Percentiles rank a stretch among this genome's conserved stretches.
phyloP scores from a whole-genome alignment of 1,284 basidiomycete genomes.

The Athelia sp. region DNA sequence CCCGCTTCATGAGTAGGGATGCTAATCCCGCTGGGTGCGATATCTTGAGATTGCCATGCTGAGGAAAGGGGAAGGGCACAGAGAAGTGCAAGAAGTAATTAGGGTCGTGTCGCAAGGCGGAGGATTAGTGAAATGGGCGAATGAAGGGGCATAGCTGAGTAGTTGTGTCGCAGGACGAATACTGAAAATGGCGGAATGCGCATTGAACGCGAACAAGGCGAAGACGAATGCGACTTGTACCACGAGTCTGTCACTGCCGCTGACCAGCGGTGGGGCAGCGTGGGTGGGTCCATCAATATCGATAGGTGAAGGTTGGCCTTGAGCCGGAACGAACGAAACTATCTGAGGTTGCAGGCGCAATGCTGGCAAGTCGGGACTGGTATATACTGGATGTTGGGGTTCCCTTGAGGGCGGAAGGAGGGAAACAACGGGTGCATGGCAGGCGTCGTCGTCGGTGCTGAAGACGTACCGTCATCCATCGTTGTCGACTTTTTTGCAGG shows the following conservation, averaged over 20 bases:
- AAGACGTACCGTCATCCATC: slow-evolving; percentile 81
- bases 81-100: slow-evolving; percentile 13
- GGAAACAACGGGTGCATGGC: slow-evolving; percentile 31
- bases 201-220: slow-evolving; percentile 4
- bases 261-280: no score
- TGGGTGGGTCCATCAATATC: neutral
- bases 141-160: slow-evolving; percentile 14
- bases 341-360: slow-evolving; percentile 8
- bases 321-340: slow-evolving; percentile 24
- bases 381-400: slow-evolving; percentile 26
- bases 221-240: slow-evolving; percentile 2
- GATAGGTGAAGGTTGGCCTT: slow-evolving; percentile 21
- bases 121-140: slow-evolving; percentile 16
- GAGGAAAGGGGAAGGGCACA: slow-evolving; percentile 15
- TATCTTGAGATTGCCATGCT: slow-evolving; percentile 80
- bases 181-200: slow-evolving; percentile 8
- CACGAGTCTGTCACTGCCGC: slow-evolving; percentile 2
- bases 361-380: slow-evolving; percentile 3
- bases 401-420: slow-evolving; percentile 24
- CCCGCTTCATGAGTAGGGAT: slow-evolving; percentile 61
- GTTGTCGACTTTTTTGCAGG: slow-evolving; percentile 23
- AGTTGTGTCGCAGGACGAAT: slow-evolving; percentile 7
- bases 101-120: slow-evolving; percentile 24
- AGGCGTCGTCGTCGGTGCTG: slow-evolving; percentile 57
- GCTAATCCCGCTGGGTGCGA: slow-evolving; percentile 62